A percentile compares a stretch with the other conserved stretches of the same genome.
phyloP scores from a whole-genome alignment of 2,329 filamentous ascomycete genomes.

The Curvularia lunata region DNA sequence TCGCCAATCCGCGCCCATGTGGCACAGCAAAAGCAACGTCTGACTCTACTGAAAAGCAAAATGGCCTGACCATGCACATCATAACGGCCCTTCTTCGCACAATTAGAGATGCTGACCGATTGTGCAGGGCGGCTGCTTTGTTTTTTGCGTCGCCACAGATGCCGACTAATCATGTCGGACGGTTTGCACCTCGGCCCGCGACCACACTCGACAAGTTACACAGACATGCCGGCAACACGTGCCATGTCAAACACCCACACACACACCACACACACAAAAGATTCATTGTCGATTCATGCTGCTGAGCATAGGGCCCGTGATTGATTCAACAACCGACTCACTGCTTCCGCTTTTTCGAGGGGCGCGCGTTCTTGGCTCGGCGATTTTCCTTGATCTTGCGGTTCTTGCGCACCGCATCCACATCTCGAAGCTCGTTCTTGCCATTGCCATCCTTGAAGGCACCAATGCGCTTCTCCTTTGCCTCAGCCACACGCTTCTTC shows the following conservation, averaged over 20 bases:
- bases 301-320: conserved; percentile 8
- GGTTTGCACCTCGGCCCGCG: conserved; percentile 14
- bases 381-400: conserved; percentile 77
- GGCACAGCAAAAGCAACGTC: conserved; percentile 30
- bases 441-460: conserved; percentile 73
- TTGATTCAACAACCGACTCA: conserved; percentile 31
- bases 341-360: conserved; percentile 65
- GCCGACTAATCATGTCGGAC: conserved; percentile 9
- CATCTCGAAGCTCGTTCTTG: conserved; percentile 80
- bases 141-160: conserved; percentile 11
- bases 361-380: conserved; percentile 87
- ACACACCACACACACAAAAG: background rate
- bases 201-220: background rate
- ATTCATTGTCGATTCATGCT: conserved; percentile 14
- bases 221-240: conserved; percentile 5
- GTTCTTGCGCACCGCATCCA: conserved; percentile 83
- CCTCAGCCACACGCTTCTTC: conserved; percentile 88
- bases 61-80: conserved; percentile 22
- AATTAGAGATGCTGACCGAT: conserved; percentile 14
- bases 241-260: background rate
- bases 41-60: conserved; percentile 1
- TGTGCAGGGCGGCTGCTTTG: conserved; percentile 5
- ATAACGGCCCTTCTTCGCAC: conserved; percentile 17
- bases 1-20: conserved; percentile 23
- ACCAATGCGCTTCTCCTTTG: conserved; percentile 81